phyloP scores from a whole-genome alignment of 2,329 filamentous ascomycete genomes.

The Cladorrhinum sp. region DNA sequence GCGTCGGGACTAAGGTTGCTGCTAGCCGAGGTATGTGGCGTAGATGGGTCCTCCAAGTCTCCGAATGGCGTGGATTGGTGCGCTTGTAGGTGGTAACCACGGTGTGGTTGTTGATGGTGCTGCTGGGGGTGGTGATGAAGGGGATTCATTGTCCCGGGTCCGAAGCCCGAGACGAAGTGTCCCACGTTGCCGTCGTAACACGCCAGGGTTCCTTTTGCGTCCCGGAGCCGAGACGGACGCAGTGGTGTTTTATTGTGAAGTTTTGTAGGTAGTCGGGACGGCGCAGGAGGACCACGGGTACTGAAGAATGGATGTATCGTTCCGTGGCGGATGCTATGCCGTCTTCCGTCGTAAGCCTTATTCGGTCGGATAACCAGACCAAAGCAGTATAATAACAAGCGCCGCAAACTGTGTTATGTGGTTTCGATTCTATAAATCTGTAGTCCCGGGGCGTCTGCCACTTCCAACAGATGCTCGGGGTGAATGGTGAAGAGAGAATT shows the following conservation, averaged over 20 bases:
- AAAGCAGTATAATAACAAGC: not conserved
- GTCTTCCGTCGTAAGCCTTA: not conserved
- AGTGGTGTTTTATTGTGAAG: not conserved
- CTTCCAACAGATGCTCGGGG: too few relatives aligned
- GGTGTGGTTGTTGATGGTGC: conserved; percentile 11
- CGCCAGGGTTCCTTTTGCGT: conserved; percentile 35
- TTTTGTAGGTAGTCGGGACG: not conserved
- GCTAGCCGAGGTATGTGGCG: conserved; percentile 31
- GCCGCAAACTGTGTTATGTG: not conserved
- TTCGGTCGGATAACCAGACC: not conserved
- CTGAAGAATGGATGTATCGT: not conserved
- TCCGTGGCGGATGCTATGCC: not conserved
- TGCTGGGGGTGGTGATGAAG: conserved; percentile 20
- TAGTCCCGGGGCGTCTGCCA: too few relatives aligned
- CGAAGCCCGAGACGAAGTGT: conserved; percentile 35
- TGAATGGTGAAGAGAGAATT: not conserved
- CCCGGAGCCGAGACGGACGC: conserved; percentile 12
- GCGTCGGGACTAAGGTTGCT: conserved; percentile 22
- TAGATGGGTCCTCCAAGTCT: conserved; percentile 29
- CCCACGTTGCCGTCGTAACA: conserved; percentile 34
- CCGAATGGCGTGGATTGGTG: conserved; percentile 22
- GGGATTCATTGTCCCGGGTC: conserved; percentile 38
- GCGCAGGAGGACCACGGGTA: not conserved
- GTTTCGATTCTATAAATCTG: too few relatives aligned
- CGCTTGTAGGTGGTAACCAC: conserved; percentile 17